Evolutionary conservation across 768 basidiomycete genomes (phyloP), one percentile per base, ranked within the genome.

Genomic region (Obba rivulosa): DNA sequence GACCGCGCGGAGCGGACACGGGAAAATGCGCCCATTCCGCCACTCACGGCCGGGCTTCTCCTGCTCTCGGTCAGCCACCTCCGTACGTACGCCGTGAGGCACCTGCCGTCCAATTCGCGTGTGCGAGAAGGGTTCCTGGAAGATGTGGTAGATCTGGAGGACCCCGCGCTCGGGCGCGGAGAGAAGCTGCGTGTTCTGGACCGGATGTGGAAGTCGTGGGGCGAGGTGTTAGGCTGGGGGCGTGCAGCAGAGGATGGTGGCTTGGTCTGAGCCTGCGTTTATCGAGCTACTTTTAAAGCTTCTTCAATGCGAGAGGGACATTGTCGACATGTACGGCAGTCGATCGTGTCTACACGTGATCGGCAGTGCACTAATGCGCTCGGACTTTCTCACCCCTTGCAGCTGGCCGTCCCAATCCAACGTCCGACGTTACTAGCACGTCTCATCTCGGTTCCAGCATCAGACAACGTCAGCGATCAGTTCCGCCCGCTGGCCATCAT

Each of bases 161-260:
- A 91, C 58, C 81, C 86, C 1, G 70, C 69, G 52, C 62, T 94
- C 43, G 77, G 77, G 8, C 69, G 81, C 46, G 72, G 73, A 41
- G 88, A 88, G 58, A 92, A 94, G 68, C 62, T 90, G 61, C 68
- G 74, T 40, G 85, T 93, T 2, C 71, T 95, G 4, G 81, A 92
- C 42, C 69, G 90, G 61, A 92, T 95, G 81, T 92, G 92, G 90
- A 79, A 85, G 57, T 81, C 80, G 47, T 97, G 92, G 91, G 85
- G 85, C 0, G 66, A 57, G 7, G 68, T 72, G n/a, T 71, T 88
- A 17, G 83, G 78, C 17, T 92, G 83, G 87, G 67, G 65, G 18
- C 54, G 60, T 7, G 41, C 46, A 22, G 46, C 38, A 13, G 25
- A 20, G 4, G 16, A 14, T 22, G 22, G 45, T 13, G 34, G 31